Base-by-base conservation (phyloP, 1,284 basidiomycete genomes). In the Malassezia arunalokei region DNA sequence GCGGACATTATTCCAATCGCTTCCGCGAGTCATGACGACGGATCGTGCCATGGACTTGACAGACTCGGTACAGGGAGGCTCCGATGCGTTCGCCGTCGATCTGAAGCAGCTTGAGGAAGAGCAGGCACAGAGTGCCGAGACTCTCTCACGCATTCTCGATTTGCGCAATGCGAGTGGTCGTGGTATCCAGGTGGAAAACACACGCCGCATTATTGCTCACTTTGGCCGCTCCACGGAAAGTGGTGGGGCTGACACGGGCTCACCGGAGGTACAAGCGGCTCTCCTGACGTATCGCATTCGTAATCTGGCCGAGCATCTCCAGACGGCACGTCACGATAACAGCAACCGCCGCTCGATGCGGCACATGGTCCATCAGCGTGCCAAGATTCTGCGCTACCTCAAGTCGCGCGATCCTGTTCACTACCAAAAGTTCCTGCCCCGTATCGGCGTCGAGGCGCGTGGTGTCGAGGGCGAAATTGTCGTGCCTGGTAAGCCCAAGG, bases 191-290 rank as follows among this genome's bases (percentile, higher is more conserved):
- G 85, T 81, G 59, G 86, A 90, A 75, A 95, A 95, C 74, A 79
- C 84, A 56, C 78, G 81, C 64, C 78, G 88, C 58, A 85, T 92
- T 62, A 78, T 94, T 40, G 75, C 76, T 9, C 82, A 81, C 49
- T 95, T 96, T 77, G 90, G 86, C 24, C 76, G 46, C 27, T 41
- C 42, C 15, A 40, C 33, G 8, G 47, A 55, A 0, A 77, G 78
- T 56, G 81, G 82, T 50, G 80, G 80, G n/a, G 79, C 79, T 49
- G 85, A 92, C 71, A 80, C 87, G 1, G 91, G 88, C 33, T 79
- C 83, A 48, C 79, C 85, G 0, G 85, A 89, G 65, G 89, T 92
- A 0, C 89, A 94, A 79, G 91, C 84, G 44, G 91, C 91, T 0
- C 76, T 95, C 24, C 71, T 90, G 49, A 95, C 91, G 0, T 82